Percentiles rank a stretch among this genome's conserved stretches.
phyloP scores from a whole-genome alignment of 2,329 filamentous ascomycete species.

The Venturia effusa region DNA sequence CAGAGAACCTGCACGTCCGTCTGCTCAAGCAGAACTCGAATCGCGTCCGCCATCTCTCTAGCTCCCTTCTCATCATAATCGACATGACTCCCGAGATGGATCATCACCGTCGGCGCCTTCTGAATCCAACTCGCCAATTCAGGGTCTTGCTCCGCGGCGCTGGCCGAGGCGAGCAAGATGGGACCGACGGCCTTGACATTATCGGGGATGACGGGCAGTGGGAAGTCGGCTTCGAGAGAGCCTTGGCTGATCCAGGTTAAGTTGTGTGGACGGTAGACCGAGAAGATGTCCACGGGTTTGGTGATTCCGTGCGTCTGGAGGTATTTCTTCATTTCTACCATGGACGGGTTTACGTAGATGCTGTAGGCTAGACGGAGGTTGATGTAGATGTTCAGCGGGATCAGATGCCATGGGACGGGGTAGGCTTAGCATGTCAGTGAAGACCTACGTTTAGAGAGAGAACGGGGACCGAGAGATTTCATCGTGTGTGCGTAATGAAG shows the following conservation, averaged over 20 bases:
- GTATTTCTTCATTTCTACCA: conserved; percentile 17
- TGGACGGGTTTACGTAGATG: conserved; percentile 14
- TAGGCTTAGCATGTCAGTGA: conserved; percentile 21
- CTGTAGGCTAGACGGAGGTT: conserved; percentile 20
- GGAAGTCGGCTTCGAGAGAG: conserved; percentile 2
- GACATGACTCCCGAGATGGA: conserved; percentile 1
- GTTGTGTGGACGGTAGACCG: background rate
- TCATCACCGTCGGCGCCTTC: conserved; percentile 5
- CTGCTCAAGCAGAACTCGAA: background rate
- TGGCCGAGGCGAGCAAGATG: background rate
- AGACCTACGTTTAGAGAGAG: conserved; percentile 18
- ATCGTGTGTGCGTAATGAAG: conserved; percentile 4
- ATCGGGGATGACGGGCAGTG: conserved; percentile 2
- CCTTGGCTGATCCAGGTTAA: conserved; percentile 9
- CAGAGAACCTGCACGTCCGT: conserved; percentile 10
- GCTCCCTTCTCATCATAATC: background rate
- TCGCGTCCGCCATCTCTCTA: background rate
- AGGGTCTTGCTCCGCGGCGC: background rate
- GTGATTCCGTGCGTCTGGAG: background rate
- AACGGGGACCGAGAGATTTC: background rate
- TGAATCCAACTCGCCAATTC: conserved; percentile 3
- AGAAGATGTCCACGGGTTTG: conserved; percentile 7
- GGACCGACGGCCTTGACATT: conserved; percentile 7
- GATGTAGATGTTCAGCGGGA: conserved; percentile 33
- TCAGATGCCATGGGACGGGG: conserved; percentile 34